Percentiles rank a stretch among this genome's conserved stretches.
Conservation (phyloP, 2,329 filamentous ascomycete genomes). For the Dactylellina sp. region DNA sequence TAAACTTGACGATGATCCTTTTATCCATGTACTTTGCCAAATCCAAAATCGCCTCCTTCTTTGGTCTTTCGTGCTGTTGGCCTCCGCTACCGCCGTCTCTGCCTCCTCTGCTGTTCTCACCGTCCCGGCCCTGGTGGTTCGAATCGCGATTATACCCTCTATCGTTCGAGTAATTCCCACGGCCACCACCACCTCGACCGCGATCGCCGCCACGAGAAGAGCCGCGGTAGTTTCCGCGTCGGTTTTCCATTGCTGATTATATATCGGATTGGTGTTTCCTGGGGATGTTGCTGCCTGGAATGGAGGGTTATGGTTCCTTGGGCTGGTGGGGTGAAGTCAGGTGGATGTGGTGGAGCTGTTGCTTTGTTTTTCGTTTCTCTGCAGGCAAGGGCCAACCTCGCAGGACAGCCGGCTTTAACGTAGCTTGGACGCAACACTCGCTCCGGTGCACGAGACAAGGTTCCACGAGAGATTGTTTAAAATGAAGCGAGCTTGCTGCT, state of each 20-base stretch:
- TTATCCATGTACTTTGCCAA: conserved; percentile 97
- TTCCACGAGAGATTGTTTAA: conserved; percentile 22
- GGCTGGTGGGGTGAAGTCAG: conserved; percentile 7
- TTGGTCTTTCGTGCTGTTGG: conserved; percentile 78
- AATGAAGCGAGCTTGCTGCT: conserved; percentile 38
- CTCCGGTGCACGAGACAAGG: no score
- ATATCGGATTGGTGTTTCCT: conserved; percentile 12
- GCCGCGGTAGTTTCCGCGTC: conserved; percentile 57
- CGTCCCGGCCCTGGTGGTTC: conserved; percentile 66
- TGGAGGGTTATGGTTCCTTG: background rate
- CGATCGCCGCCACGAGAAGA: conserved; percentile 43
- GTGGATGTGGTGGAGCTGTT: conserved; percentile 6
- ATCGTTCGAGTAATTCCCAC: conserved; percentile 65
- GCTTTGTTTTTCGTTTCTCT: conserved; percentile 15
- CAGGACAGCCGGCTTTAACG: conserved; percentile 15
- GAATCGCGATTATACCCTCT: conserved; percentile 60
- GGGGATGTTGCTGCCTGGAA: conserved; percentile 11
- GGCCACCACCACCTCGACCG: conserved; percentile 64
- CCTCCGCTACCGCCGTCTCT: conserved; percentile 65
- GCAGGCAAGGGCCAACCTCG: no score
- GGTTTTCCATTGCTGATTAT: conserved; percentile 56
- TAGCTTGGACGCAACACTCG: background rate
- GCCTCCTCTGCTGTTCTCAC: conserved; percentile 66
- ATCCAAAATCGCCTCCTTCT: conserved; percentile 99
- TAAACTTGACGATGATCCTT: conserved; percentile 94